Evolutionary conservation across 129 eudicot species (phyloP).

Genomic region (Kitagawia praeruptora): DNA sequence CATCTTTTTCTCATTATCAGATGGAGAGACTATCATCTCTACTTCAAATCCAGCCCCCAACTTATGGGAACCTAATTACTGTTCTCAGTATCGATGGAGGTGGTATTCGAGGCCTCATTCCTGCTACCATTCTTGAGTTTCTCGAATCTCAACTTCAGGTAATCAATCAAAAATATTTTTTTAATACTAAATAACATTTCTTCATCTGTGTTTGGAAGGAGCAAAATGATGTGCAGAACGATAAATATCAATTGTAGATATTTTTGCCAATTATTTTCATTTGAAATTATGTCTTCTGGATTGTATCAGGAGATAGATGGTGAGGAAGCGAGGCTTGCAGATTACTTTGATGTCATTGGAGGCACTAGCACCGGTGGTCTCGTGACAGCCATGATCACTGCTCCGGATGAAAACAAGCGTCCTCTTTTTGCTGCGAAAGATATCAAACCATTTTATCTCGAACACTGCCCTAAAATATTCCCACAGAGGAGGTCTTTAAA

Average conservation of each 20-base stretch:
- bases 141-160: slow-evolving; percentile 11
- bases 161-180: no score
- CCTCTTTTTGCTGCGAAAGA: slow-evolving; percentile 59
- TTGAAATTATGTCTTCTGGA: no score
- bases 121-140: neutral
- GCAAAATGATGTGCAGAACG: neutral
- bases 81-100: slow-evolving; percentile 9
- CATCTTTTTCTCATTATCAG: neutral
- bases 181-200: neutral
- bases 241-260: neutral
- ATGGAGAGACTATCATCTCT: neutral
- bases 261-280: no score
- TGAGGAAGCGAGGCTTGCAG: slow-evolving; percentile 50
- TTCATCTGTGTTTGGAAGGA: no score
- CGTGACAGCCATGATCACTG: slow-evolving; percentile 53
- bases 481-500: slow-evolving; percentile 32
- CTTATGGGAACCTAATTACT: neutral
- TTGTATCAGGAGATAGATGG: slow-evolving; percentile 49
- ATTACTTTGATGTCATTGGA: slow-evolving; percentile 54
- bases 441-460: slow-evolving; percentile 39
- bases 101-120: neutral
- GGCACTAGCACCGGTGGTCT: slow-evolving; percentile 70
- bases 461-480: slow-evolving; percentile 48
- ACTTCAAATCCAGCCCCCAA: neutral
- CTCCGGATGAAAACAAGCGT: slow-evolving; percentile 38